Percentiles rank a stretch among this genome's conserved stretches.
These are phyloP conservation scores for Botrytis hyacinthi DNA, from an alignment of 2,329 filamentous ascomycete species.

Conservation along the genomic window DNA sequence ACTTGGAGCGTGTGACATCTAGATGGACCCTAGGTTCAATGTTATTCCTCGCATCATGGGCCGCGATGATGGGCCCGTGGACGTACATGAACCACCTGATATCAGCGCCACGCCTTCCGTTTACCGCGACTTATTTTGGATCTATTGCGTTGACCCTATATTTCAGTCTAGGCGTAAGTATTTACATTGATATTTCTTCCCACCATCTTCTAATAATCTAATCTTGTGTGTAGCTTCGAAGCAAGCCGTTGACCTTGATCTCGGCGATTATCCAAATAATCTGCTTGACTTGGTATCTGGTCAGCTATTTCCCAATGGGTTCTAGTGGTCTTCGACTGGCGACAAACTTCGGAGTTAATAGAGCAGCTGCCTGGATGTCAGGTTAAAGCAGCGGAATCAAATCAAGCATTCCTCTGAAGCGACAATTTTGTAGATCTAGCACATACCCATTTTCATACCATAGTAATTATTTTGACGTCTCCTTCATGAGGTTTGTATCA, in stretches of 20 bases:
- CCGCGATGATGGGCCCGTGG: conserved; percentile 87
- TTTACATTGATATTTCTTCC: not conserved
- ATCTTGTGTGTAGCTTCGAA: conserved; percentile 64
- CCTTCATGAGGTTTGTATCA: not conserved
- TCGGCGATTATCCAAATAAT: conserved; percentile 81
- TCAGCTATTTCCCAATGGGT: conserved; percentile 98
- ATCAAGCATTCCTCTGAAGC: not conserved
- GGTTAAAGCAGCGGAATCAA: conserved; percentile 48
- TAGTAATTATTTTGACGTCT: not conserved
- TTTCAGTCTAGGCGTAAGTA: conserved; percentile 86
- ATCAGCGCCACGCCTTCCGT: conserved; percentile 81
- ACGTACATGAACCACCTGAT: conserved; percentile 80
- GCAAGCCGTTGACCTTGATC: conserved; percentile 78
- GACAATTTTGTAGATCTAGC: not conserved
- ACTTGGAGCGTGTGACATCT: conserved; percentile 38
- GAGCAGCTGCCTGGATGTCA: conserved; percentile 85
- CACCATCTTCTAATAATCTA: conserved; percentile 25
- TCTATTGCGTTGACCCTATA: conserved; percentile 87
- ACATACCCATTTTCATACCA: not conserved
- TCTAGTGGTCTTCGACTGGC: conserved; percentile 83
- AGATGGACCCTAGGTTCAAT: conserved; percentile 95
- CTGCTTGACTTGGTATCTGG: conserved; percentile 85
- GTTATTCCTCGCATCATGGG: conserved; percentile 89
- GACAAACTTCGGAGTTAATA: conserved; percentile 78
- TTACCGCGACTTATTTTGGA: conserved; percentile 92